phyloP scores from a whole-genome alignment of 345 rosid species.

The Erodium maritimum region DNA sequence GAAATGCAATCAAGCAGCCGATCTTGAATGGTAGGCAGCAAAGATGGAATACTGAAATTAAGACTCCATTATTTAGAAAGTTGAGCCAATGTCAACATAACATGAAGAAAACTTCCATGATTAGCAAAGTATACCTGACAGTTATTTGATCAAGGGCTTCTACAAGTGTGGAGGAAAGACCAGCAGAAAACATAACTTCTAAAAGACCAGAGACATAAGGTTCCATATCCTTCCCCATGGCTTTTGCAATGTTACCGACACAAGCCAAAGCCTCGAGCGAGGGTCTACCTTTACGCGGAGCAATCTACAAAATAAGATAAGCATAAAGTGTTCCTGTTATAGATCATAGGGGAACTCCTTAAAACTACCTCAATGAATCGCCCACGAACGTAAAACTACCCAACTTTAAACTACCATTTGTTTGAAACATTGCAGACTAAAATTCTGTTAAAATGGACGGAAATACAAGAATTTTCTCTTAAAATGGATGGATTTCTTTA shows the following conservation, averaged over 20 bases:
- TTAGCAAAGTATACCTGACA: constrained; percentile 33
- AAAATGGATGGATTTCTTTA: no score
- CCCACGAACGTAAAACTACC: no score
- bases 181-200: constrained; percentile 79
- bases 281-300: constrained; percentile 95
- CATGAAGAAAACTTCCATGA: not conserved
- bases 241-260: constrained; percentile 93
- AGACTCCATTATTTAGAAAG: not conserved
- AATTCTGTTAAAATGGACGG: no score
- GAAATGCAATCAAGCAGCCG: constrained; percentile 77
- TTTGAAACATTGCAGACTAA: no score
- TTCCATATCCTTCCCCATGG: constrained; percentile 86
- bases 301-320: constrained; percentile 46
- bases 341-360: no score
- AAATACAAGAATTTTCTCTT: no score
- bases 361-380: no score
- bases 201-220: constrained; percentile 67
- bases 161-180: constrained; percentile 75
- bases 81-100: not conserved
- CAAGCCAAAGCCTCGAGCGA: constrained; percentile 95
- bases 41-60: constrained; percentile 73
- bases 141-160: constrained; percentile 88
- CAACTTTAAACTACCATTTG: no score
- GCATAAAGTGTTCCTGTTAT: not conserved
- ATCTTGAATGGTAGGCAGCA: constrained; percentile 76